These are phyloP conservation scores for Tetrahymena borealis DNA, from an alignment of 73 alveolate species.

Conservation along the genomic window DNA sequence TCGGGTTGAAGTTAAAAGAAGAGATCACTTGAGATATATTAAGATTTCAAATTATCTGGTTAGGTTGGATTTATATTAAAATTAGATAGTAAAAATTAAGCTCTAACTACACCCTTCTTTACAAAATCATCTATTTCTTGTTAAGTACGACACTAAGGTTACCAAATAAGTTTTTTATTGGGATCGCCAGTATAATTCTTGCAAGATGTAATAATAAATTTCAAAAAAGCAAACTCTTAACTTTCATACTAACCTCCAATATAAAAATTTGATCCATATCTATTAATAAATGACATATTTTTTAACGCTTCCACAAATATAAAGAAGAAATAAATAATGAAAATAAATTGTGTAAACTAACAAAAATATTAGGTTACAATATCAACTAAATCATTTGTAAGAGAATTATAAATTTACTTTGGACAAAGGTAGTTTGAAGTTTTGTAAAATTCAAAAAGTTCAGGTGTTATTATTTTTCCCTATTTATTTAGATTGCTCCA, in stretches of 20 bases:
- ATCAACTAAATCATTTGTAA: no score
- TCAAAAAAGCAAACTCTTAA: background rate
- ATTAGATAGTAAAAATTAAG: constrained; percentile 9
- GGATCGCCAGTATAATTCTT: constrained; percentile 6
- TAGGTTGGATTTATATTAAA: background rate
- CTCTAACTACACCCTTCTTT: background rate
- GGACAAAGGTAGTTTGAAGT: constrained; percentile 28
- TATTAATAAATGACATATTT: background rate
- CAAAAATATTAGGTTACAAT: no score
- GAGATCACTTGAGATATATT: background rate
- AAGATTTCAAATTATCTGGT: background rate
- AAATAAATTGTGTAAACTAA: no score
- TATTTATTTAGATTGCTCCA: background rate
- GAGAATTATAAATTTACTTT: background rate
- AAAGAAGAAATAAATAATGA: no score
- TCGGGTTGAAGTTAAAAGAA: background rate
- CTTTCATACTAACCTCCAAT: constrained; percentile 20
- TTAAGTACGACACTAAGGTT: constrained; percentile 12
- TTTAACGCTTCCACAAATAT: no score
- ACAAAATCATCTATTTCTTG: background rate
- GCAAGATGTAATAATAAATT: constrained; percentile 10
- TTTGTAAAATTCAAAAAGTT: background rate
- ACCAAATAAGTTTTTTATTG: background rate
- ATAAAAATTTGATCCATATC: constrained; percentile 3
- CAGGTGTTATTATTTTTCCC: background rate